Evolutionary conservation across 75 land plant genomes (phyloP), one percentile per base, ranked within the genome.

Genomic region (Pinus albicaulis): DNA sequence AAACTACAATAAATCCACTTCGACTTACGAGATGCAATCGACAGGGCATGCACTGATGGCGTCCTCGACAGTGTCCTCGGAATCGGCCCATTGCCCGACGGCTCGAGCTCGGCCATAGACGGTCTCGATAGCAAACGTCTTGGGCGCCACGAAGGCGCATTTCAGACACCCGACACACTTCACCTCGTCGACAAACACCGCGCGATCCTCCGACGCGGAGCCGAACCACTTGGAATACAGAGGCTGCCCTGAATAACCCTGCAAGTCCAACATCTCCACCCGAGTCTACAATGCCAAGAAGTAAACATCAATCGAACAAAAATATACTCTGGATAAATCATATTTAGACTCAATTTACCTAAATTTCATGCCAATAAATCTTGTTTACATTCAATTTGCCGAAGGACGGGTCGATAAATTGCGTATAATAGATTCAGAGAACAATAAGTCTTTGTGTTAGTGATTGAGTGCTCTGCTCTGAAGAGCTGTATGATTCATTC

Each of bases 91-190:
- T 73, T 97, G 99, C 0, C 82, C 92, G 2, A 97, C 92, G 23
- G 87, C 99, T 19, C 99, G 83, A 13, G 99, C 99, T 55, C 99
- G 88, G 52, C 99, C 99, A 59, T 90, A 84, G 11, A 66, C 80
- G 6, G 91, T 89, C 77, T 97, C 99, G 23, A 97, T 86, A n/a
- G 98, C 99, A 77, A 97, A 97, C 1, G 99, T 97, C 58, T 89
- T 91, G 10, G 82, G 81, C 4, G 99, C 98, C 75, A 97, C 81
- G 22, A 97, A 78, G 1, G 99, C 99, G 62, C 99, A 97, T 76
- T 97, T 97, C 57, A 97, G 80, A 85, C 99, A 97, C 1, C 99
- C 99, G 25, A 97, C 89, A 60, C 99, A 97, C 77, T 77, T 90
- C 26, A 86, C 78, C 76, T 97, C 99, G 77, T 97, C 98, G 13